Percentiles rank a stretch among this genome's conserved stretches.
Evolutionary conservation across 768 basidiomycete genomes (phyloP).

Genomic region (Lactarius indigo): DNA sequence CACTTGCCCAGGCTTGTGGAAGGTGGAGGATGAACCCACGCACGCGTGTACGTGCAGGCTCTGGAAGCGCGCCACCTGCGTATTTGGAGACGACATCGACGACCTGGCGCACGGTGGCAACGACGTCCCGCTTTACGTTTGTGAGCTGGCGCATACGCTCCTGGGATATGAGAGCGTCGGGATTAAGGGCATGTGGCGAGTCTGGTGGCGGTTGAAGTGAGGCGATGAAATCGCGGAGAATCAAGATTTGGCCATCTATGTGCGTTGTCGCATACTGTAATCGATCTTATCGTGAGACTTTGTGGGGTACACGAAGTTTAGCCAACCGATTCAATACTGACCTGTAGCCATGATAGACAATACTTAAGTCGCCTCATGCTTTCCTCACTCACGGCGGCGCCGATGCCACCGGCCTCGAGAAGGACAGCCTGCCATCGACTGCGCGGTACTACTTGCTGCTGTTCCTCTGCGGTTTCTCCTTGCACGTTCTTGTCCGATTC

Average conservation of each 20-base stretch:
- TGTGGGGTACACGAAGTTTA: not conserved
- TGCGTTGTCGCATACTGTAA: constrained; percentile 78
- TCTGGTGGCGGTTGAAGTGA: constrained; percentile 50
- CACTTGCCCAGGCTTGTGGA: constrained; percentile 76
- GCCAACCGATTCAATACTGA: constrained; percentile 33
- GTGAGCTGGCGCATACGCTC: constrained; percentile 64
- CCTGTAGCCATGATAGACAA: constrained; percentile 85
- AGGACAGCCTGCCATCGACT: constrained; percentile 84
- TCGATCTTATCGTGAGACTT: constrained; percentile 5
- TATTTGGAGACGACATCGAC: constrained; percentile 85
- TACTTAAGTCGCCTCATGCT: constrained; percentile 84
- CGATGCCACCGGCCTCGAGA: constrained; percentile 81
- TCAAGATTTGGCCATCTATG: constrained; percentile 82
- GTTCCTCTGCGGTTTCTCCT: constrained; percentile 31
- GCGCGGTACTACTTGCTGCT: constrained; percentile 60
- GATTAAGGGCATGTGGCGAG: constrained; percentile 35
- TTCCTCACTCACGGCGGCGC: constrained; percentile 87
- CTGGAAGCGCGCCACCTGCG: constrained; percentile 81
- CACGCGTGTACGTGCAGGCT: constrained; percentile 73
- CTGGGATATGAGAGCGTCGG: constrained; percentile 31
- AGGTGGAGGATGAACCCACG: constrained; percentile 72
- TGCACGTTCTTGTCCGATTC: constrained; percentile 1
- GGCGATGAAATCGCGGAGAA: constrained; percentile 80
- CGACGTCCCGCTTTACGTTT: constrained; percentile 74
- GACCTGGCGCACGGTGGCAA: constrained; percentile 85